Percentiles rank a stretch among this genome's conserved stretches.
These are phyloP conservation scores for Pseudognaphalium luteoalbum DNA, from an alignment of 129 eudicot species.

Conservation along the genomic window DNA sequence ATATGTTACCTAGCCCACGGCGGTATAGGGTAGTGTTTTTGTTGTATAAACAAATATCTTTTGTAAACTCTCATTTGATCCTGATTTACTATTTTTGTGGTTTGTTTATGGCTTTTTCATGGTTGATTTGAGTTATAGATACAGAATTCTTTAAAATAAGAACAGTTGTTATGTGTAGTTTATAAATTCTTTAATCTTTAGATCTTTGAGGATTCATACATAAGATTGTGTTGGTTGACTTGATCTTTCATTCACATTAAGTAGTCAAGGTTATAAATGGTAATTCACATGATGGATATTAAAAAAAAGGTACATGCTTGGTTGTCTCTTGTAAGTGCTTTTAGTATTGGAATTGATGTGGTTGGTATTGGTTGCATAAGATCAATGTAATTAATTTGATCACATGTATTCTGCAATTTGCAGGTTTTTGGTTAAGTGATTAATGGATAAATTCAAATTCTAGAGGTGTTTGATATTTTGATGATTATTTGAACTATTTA, in stretches of 20 bases:
- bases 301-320: conserved; percentile 8
- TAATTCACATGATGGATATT: conserved; percentile 16
- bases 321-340: conserved; percentile 4
- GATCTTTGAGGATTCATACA: conserved; percentile 18
- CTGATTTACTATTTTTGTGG: no score
- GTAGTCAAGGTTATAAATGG: conserved; percentile 26
- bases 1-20: no score
- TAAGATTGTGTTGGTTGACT: conserved; percentile 15
- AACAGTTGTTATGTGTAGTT: conserved; percentile 10
- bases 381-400: conserved; percentile 23
- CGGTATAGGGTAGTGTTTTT: no score
- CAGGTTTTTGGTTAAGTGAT: conserved; percentile 14
- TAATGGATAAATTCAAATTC: neutral
- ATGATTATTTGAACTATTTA: neutral
- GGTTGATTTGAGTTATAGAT: neutral
- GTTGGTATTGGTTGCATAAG: conserved; percentile 24
- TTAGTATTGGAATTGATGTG: conserved; percentile 13
- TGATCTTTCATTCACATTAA: neutral
- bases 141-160: conserved; percentile 13
- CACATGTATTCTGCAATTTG: conserved; percentile 29
- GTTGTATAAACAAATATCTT: no score
- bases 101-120: neutral
- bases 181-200: conserved; percentile 1
- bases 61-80: no score
- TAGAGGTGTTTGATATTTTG: neutral